Conservation (phyloP, 208 protist genomes). For the Acanthamoeba castellanii region DNA sequence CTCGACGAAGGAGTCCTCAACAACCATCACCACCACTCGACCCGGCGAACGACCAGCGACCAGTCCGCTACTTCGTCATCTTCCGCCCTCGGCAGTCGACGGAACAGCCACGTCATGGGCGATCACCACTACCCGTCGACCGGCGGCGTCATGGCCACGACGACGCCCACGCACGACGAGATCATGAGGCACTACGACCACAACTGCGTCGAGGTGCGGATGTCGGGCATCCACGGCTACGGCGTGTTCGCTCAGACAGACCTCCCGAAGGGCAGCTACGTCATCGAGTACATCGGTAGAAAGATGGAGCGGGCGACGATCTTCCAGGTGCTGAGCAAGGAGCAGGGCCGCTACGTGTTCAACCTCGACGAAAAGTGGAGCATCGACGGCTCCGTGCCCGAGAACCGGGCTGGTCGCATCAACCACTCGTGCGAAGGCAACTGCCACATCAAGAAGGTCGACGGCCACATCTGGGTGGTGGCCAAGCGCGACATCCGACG, state of each 20-base stretch:
- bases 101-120: neutral
- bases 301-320: conserved; percentile 36
- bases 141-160: no score
- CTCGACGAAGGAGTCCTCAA: neutral
- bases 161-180: conserved; percentile 7
- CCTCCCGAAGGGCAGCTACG: conserved; percentile 49
- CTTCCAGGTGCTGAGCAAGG: conserved; percentile 59
- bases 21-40: neutral
- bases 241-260: neutral
- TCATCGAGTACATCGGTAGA: conserved; percentile 66
- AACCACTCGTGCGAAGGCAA: conserved; percentile 72
- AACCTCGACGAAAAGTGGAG: conserved; percentile 57
- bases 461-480: conserved; percentile 55
- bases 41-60: neutral
- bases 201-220: conserved; percentile 4
- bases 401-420: conserved; percentile 29
- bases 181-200: neutral
- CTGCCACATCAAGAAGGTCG: conserved; percentile 40
- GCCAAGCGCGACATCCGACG: conserved; percentile 47
- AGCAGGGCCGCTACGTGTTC: conserved; percentile 55
- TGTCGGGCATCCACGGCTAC: conserved; percentile 15
- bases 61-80: neutral
- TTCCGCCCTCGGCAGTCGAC: no score
- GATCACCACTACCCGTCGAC: neutral
- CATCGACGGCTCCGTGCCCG: conserved; percentile 50